A percentile compares a stretch with the other conserved stretches of the same genome.
Evolutionary conservation across 805 yeast species (phyloP).

Genomic region (Kazachstania bromeliacearum): DNA sequence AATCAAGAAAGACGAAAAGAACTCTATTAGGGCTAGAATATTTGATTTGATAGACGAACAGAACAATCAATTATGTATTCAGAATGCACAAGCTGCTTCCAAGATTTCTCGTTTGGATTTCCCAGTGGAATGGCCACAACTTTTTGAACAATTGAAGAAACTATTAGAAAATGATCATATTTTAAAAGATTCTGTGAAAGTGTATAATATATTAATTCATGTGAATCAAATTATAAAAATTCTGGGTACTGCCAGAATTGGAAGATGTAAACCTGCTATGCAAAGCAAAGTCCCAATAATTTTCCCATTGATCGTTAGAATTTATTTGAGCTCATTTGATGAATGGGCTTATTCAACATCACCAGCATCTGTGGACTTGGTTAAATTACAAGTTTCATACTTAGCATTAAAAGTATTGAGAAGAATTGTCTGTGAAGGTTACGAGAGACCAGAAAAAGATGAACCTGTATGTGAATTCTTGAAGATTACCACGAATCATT

Average conservation of each 20-base stretch:
- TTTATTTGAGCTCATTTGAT: slow-evolving; percentile 51
- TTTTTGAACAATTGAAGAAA: slow-evolving; percentile 56
- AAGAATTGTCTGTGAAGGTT: slow-evolving; percentile 68
- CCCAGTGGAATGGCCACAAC: slow-evolving; percentile 75
- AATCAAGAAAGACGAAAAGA: slow-evolving; percentile 59
- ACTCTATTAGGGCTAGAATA: slow-evolving; percentile 46
- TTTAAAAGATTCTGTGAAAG: slow-evolving; percentile 39
- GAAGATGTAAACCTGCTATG: slow-evolving; percentile 70
- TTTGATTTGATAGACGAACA: slow-evolving; percentile 57
- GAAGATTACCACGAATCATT: slow-evolving; percentile 45
- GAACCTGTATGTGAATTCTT: slow-evolving; percentile 50
- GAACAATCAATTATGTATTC: slow-evolving; percentile 65
- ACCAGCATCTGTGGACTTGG: slow-evolving; percentile 25
- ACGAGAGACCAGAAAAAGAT: slow-evolving; percentile 56
- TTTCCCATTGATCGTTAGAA: slow-evolving; percentile 47
- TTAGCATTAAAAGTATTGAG: slow-evolving; percentile 65
- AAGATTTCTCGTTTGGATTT: slow-evolving; percentile 75
- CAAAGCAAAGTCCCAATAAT: slow-evolving; percentile 61
- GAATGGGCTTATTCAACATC: slow-evolving; percentile 44
- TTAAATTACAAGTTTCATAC: slow-evolving; percentile 66
- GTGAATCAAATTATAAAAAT: slow-evolving; percentile 72
- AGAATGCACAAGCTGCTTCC: slow-evolving; percentile 77
- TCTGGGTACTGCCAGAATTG: slow-evolving; percentile 68
- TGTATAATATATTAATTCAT: slow-evolving; percentile 56
- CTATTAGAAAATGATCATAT: slow-evolving; percentile 37